Evolutionary conservation across 768 basidiomycete genomes (phyloP).

Genomic region (Ramaria rubella): DNA sequence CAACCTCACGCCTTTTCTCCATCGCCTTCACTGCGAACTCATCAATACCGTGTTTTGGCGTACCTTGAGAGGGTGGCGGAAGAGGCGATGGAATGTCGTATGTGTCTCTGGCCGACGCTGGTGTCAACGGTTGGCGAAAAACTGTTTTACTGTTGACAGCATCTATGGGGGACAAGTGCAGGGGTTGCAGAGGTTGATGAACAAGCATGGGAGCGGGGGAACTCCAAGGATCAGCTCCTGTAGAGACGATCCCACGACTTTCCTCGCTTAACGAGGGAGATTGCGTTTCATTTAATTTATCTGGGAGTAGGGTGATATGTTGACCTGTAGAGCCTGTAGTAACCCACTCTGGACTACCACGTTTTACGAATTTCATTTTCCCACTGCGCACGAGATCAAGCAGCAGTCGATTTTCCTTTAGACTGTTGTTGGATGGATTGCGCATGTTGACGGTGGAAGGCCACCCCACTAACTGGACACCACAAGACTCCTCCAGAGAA

Average conservation of each 20-base stretch:
- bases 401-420: neutral
- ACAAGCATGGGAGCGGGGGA: too few relatives aligned
- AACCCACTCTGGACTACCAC: neutral
- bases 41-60: neutral
- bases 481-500: constrained; percentile 42
- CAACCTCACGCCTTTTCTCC: neutral
- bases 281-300: neutral
- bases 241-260: too few relatives aligned
- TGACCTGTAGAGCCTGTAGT: neutral
- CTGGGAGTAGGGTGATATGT: neutral
- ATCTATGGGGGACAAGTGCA: too few relatives aligned
- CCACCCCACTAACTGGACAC: constrained; percentile 60
- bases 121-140: too few relatives aligned
- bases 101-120: too few relatives aligned
- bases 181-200: too few relatives aligned
- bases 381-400: constrained; percentile 2
- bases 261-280: too few relatives aligned
- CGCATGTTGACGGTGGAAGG: constrained; percentile 49
- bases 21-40: neutral
- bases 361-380: neutral
- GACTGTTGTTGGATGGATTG: constrained; percentile 44
- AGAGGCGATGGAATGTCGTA: too few relatives aligned
- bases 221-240: too few relatives aligned
- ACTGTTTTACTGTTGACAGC: too few relatives aligned
- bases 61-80: too few relatives aligned